Percentiles rank a stretch among this genome's conserved stretches.
These are phyloP conservation scores for Bidens hawaiensis DNA, from an alignment of 140 eudicot species.

Conservation along the genomic window DNA sequence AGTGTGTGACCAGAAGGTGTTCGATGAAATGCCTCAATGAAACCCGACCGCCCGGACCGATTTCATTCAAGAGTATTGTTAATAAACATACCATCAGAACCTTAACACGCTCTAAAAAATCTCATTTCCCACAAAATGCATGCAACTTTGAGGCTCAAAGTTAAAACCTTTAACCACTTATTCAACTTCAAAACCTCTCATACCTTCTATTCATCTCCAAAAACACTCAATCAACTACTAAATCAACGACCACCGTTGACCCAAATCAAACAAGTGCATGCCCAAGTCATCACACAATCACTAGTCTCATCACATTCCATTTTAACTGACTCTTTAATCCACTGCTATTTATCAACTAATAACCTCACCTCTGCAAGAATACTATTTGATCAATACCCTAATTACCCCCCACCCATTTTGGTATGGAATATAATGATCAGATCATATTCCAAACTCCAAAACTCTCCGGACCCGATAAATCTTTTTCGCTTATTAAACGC, in stretches of 20 bases:
- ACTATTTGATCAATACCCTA: slow-evolving; percentile 50
- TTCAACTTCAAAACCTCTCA: slow-evolving; percentile 21
- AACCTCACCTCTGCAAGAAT: slow-evolving; percentile 40
- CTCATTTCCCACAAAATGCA: slow-evolving; percentile 28
- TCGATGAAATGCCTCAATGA: slow-evolving; percentile 31
- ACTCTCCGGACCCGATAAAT: slow-evolving; percentile 42
- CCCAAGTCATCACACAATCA: slow-evolving; percentile 50
- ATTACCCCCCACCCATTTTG: slow-evolving; percentile 48
- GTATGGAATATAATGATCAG: slow-evolving; percentile 71
- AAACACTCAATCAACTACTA: slow-evolving; percentile 42
- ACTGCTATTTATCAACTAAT: slow-evolving; percentile 51
- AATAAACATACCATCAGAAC: not conserved
- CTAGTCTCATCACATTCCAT: slow-evolving; percentile 32
- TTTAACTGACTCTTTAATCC: slow-evolving; percentile 62
- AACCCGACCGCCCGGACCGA: slow-evolving; percentile 8
- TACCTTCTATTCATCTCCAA: slow-evolving; percentile 20
- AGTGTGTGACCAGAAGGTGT: slow-evolving; percentile 1
- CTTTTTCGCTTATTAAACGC: slow-evolving; percentile 47
- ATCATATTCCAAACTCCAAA: slow-evolving; percentile 51
- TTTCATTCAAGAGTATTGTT: not conserved
- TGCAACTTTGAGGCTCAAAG: slow-evolving; percentile 16
- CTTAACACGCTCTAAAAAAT: not conserved
- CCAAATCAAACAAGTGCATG: slow-evolving; percentile 63
- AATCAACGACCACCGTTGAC: slow-evolving; percentile 45
- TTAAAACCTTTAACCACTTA: not conserved